Base-by-base conservation (phyloP, 2,329 filamentous ascomycete species). In the Botrytis elliptica region DNA sequence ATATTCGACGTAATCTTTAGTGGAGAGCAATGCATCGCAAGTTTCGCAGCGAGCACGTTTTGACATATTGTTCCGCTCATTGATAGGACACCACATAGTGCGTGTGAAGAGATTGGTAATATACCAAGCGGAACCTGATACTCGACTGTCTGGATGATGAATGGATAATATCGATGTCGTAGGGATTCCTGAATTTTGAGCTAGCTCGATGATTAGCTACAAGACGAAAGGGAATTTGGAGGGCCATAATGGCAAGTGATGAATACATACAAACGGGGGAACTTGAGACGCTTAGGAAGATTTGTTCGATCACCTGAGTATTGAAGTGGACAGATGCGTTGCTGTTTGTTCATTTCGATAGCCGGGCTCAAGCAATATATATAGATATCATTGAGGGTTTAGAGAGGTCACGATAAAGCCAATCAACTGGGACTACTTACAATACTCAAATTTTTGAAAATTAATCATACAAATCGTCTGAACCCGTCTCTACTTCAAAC, bases 31-130 rank as follows among this genome's bases (percentile, higher is more conserved):
- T 4, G 60, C 60, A 10, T 10, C 1, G 25, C 60, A 63, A n/a
- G 22, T 42, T 0, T 1, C 1, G 60, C 60, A 63, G 1, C 1
- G 0, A 18, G 1, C 0, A 40, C 0, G 12, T 3, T 1, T 0
- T 7, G 22, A 18, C 5, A n/a, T 9, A 0, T n/a, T 40, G 7
- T 14, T 18, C 7, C 0, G 0, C 14, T 2, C 36, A 40, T 7
- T 18, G 22, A 63, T 10, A 40, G 38, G 16, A 40, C 36, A 40
- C 1, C 0, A 1, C 36, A 40, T 36, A 20, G 29, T 59, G 1
- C 0, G 2, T 59, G 29, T 22, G 6, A 12, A 33, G 29, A 22
- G 14, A 4, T 57, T 59, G 29, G 29, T 36, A 18, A 59, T 36
- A 59, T 22, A 55, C 52, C 14, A 29, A 55, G 6, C 7, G 52